Base-by-base conservation (phyloP, 805 yeast species). In the Ogataea philodendri region DNA sequence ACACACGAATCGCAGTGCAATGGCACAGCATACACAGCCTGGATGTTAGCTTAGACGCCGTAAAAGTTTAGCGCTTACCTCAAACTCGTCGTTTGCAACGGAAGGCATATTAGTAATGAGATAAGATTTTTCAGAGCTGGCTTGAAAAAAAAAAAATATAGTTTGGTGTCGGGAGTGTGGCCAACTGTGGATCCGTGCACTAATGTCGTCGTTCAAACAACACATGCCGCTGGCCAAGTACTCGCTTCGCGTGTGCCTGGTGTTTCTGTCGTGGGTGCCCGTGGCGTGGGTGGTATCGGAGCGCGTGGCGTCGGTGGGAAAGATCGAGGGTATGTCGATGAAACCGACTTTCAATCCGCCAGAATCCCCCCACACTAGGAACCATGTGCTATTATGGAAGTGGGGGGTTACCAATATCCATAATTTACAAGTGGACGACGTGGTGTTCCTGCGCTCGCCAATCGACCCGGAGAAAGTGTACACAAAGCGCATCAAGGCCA, bases 1-100 rank as follows among this genome's bases (percentile, higher is more conserved):
- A 81, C 81, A 57, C 96, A 87, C 8, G 73, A 63, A 20, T 78
- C 66, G 55, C 97, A 90, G 43, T 81, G 80, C 74, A 90, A 66
- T 5, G 93, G 88, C 35, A 88, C 93, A 9, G 93, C 89, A 59
- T 84, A 88, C 6, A 84, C 86, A 4, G 90, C 76, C 66, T 83
- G 18, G n/a, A 15, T 9, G 35, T 26, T 28, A 24, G 35, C 15
- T 22, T 11, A n/a, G 24, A 16, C 19, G 20, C 26, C 22, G 18
- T 16, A n/a, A n/a, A n/a, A n/a, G n/a, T n/a, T n/a, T n/a, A n/a
- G n/a, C n/a, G n/a, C 54, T 28, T 33, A 49, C 54, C 26, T 49
- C 52, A 41, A 49, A 49, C 21, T 48, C 44, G 32, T 48, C 46
- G 7, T 30, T 20, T 6, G 30, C 30, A 13, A 35, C 23, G n/a